Evolutionary conservation across 306 rosid species (phyloP).

Genomic region (Parietaria judaica): DNA sequence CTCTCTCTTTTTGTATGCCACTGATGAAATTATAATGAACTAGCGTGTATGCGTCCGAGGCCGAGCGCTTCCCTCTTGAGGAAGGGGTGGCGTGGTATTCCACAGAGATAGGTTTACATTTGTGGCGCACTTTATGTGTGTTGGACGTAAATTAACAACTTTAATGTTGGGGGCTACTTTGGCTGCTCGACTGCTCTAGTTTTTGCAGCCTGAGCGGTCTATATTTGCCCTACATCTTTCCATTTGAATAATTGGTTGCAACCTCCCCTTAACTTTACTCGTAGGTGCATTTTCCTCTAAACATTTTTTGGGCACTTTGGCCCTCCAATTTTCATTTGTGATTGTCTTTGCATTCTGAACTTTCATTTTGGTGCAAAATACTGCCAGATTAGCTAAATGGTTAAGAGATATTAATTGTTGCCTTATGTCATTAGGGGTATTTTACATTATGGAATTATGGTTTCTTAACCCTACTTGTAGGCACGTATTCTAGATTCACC

Average conservation of each 20-base stretch:
- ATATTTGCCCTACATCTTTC: conserved; percentile 26
- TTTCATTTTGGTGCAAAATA: too few relatives aligned
- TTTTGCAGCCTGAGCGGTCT: conserved; percentile 24
- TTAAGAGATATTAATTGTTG: too few relatives aligned
- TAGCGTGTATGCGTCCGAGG: conserved; percentile 23
- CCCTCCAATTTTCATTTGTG: too few relatives aligned
- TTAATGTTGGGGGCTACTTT: conserved; percentile 23
- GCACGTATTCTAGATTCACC: too few relatives aligned
- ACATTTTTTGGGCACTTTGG: too few relatives aligned
- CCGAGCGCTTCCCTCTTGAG: conserved; percentile 45
- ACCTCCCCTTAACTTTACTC: too few relatives aligned
- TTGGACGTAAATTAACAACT: conserved; percentile 27
- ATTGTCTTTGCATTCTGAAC: too few relatives aligned
- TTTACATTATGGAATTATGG: too few relatives aligned
- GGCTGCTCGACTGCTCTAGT: conserved; percentile 24
- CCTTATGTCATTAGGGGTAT: too few relatives aligned
- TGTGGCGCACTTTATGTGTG: conserved; percentile 34
- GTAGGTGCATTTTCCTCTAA: too few relatives aligned
- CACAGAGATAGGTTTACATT: conserved; percentile 35
- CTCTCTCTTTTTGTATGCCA: not conserved
- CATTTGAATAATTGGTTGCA: not conserved
- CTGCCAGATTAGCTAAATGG: too few relatives aligned
- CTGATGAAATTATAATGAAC: not conserved
- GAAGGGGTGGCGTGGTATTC: conserved; percentile 51
- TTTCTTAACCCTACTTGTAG: too few relatives aligned